Base-by-base conservation (phyloP, 208 protist genomes). In the Leishmania lainsoni region DNA sequence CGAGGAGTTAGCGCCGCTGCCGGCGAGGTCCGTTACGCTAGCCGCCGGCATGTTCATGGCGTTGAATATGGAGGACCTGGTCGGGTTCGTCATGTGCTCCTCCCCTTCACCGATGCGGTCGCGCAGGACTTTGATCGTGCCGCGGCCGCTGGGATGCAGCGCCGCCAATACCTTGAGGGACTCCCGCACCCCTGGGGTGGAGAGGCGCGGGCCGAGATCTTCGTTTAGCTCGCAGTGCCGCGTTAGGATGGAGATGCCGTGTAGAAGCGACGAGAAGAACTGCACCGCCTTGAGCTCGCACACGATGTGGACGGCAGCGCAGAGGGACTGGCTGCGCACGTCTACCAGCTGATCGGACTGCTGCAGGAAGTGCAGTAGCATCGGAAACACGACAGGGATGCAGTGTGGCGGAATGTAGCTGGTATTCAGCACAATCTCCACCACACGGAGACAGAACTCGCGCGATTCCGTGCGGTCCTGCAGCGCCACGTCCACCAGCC, bases 321-420 rank as follows among this genome's bases (percentile, higher is more conserved):
- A 97, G 32, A 97, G 81, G 8, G 95, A 94, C 72, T 95, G 92
- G 29, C 90, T 89, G 80, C 93, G 93, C 71, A 98, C 92, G 78
- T 97, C 93, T 22, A 91, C 88, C 42, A 96, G 89, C 89, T 97
- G 95, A 54, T 97, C 95, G 26, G 90, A 85, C 83, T 96, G 92
- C 78, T 96, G 91, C 17, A 96, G 81, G 72, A 97, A 96, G 42
- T 95, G 92, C 70, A 92, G 92, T 29, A 98, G 92, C 87, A 96
- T 92, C 12, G 93, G 92, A 75, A 97, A 94, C 3, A 97, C 88
- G 66, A 97, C 81, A 29, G 93, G 90, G 79, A 98, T 95, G 83
- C 92, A 97, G 85, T 98, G 95, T 17, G 93, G 91, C 26, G 95
- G 95, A 87, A 97, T 97, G 86, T 93, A 98, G 80, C 89, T 95